Base-by-base conservation (phyloP, 2,329 filamentous ascomycete genomes). In the Aureobasidium sp. region DNA sequence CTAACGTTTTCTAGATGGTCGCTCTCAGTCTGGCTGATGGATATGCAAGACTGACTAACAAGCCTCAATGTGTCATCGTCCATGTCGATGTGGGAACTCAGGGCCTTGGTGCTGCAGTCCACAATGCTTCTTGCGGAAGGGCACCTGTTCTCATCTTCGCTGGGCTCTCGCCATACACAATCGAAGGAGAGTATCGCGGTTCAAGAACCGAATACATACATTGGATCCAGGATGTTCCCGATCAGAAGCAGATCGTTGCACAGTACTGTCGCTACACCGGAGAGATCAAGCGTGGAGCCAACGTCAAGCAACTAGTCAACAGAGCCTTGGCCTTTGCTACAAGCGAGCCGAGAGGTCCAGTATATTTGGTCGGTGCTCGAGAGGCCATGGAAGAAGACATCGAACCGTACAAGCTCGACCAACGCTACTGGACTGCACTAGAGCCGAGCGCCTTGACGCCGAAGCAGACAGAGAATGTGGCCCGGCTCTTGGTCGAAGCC, bases 381-480 rank as follows among this genome's bases (percentile, higher is more conserved):
- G 91, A 96, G 73, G 84, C 91, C 0, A 90, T 96, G 85, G 89
- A 94, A 71, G 87, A 92, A 69, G 91, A 95, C 45, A 87, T 96
- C 45, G 79, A 85, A 67, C 87, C 87, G 0, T 91, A 91, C 69
- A 72, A 78, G 1, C 75, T 96, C 5, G 79, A 87, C 20, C 88
- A 89, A 71, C 77, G 79, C 15, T 80, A 84, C 62, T 95, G 90
- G 91, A 80, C 83, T 2, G 81, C 87, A 0, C 84, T 92, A 2
- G 82, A 85, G 68, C 83, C 90, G 0, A 83, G 87, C 2, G 88
- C 82, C 0, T 70, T 88, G 61, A 80, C 82, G 9, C 68, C 70
- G 2, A 74, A 73, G 12, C 86, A 85, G 0, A 79, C 87, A 0
- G 73, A 78, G 57, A 75, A 76, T 5, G 87, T 92, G 49, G 81